Conservation (phyloP, 1,284 basidiomycete species). For the Apiotrichum gracile region DNA sequence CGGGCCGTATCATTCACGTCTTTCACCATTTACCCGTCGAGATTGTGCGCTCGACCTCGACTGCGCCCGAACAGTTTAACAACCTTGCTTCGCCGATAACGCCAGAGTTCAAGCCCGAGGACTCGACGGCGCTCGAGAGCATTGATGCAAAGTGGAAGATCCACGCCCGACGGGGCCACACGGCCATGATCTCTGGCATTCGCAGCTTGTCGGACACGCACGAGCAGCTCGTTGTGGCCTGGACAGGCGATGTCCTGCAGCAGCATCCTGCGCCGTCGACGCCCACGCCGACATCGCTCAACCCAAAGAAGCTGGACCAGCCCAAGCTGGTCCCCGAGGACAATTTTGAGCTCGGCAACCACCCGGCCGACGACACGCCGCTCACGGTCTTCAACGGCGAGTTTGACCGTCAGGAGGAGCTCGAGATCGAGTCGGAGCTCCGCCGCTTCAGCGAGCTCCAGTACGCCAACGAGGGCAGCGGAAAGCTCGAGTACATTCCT, state of each 20-base stretch:
- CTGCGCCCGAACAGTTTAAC: slow-evolving; percentile 10
- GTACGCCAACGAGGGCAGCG: slow-evolving; percentile 49
- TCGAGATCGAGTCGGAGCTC: slow-evolving; percentile 59
- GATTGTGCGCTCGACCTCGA: slow-evolving; percentile 33
- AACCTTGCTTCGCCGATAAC: slow-evolving; percentile 40
- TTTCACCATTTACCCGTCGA: slow-evolving; percentile 52
- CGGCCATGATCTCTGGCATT: slow-evolving; percentile 93
- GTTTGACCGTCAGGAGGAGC: slow-evolving; percentile 58
- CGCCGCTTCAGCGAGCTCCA: slow-evolving; percentile 58
- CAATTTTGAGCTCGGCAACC: slow-evolving; percentile 19
- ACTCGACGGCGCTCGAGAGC: slow-evolving; percentile 31
- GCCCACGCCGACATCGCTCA: background rate
- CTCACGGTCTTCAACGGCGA: slow-evolving; percentile 52
- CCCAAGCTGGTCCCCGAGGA: slow-evolving; percentile 17
- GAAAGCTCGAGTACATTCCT: slow-evolving; percentile 68
- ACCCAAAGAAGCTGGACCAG: background rate
- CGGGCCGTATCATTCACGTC: slow-evolving; percentile 80
- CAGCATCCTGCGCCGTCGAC: slow-evolving; percentile 22
- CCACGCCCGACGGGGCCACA: slow-evolving; percentile 76
- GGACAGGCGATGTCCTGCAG: slow-evolving; percentile 75
- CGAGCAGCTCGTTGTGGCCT: slow-evolving; percentile 86
- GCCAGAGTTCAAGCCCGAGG: slow-evolving; percentile 46
- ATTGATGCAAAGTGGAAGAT: slow-evolving; percentile 62
- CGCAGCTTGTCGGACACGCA: slow-evolving; percentile 73
- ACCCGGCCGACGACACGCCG: slow-evolving; percentile 8